phyloP scores from a whole-genome alignment of 805 yeast species.

The Candida peoriensis region DNA sequence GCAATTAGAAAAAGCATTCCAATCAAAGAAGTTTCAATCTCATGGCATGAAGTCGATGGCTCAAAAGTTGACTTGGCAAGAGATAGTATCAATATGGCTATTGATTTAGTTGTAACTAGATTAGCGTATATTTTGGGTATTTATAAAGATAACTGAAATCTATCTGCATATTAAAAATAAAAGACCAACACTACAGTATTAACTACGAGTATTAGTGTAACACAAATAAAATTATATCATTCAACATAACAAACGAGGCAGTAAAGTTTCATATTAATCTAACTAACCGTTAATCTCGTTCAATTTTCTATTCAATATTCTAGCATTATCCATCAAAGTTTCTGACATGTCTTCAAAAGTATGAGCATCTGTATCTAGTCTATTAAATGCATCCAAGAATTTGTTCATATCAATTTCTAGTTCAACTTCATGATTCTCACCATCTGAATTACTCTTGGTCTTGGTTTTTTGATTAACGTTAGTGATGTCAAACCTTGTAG shows the following conservation, averaged over 20 bases:
- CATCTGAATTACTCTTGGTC: conserved; percentile 20
- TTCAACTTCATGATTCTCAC: conserved; percentile 41
- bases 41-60: conserved; percentile 97
- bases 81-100: conserved; percentile 90
- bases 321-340: conserved; percentile 56
- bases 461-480: conserved; percentile 36
- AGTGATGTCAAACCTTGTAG: conserved; percentile 69
- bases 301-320: conserved; percentile 30
- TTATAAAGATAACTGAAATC: conserved; percentile 42
- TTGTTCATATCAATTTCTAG: conserved; percentile 44
- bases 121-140: conserved; percentile 83
- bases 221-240: background rate
- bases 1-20: conserved; percentile 67
- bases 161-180: no score
- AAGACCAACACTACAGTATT: no score
- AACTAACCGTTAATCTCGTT: conserved; percentile 10
- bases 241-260: background rate
- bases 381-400: conserved; percentile 35
- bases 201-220: no score
- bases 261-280: no score
- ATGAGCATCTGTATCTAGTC: conserved; percentile 39
- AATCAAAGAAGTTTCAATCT: conserved; percentile 75
- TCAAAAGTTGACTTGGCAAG: conserved; percentile 89
- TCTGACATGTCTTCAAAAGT: conserved; percentile 56
- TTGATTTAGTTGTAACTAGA: conserved; percentile 86